Base-by-base conservation (phyloP, 768 basidiomycete species). In the Lanmaoa rubissima region DNA sequence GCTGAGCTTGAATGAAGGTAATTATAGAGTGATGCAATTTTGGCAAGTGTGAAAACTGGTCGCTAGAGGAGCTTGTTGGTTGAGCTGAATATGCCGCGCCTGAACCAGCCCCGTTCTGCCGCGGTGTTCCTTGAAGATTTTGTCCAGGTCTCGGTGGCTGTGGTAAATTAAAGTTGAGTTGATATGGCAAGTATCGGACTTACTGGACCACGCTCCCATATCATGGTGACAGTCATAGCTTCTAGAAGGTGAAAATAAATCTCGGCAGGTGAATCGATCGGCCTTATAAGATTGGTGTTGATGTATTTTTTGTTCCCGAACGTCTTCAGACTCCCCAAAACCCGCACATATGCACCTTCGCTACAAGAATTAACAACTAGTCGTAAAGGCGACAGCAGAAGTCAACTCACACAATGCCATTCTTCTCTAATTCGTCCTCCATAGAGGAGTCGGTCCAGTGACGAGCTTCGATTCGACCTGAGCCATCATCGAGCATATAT, bases 401-500 rank as follows among this genome's bases (percentile, higher is more conserved):
- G 13, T 17, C 13, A 28, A 69, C 76, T 54, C 51, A 82, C 79
- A 61, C 73, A 47, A 88, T 79, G 0, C 76, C 80, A 45, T 75
- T 75, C 51, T 78, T 75, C 6, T 76, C 75, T 1, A 76, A 75
- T 34, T 85, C 83, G 5, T 86, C 85, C 28, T 82, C 82, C 47
- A 71, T 73, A 36, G 77, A 77, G 12, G 84, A 78, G 62, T 94
- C 92, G 11, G 86, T 75, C 95, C 96, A 98, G 59, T 86, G 86
- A 24, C 90, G 83, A 24, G 85, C 87, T 65, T 92, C 89, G 19
- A 90, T 82, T 42, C 74, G 74, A 21, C 88, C 93, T 3, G 91
- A 90, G 13, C 94, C 93, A 69, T 99, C 96, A 56, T 94, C 90
- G 5, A 99, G 75, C 55, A 76, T 72, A 66, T 92, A 93, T 36